These are phyloP conservation scores for Allium fistulosum DNA, from an alignment of 106 monocot species.

Conservation along the genomic window DNA sequence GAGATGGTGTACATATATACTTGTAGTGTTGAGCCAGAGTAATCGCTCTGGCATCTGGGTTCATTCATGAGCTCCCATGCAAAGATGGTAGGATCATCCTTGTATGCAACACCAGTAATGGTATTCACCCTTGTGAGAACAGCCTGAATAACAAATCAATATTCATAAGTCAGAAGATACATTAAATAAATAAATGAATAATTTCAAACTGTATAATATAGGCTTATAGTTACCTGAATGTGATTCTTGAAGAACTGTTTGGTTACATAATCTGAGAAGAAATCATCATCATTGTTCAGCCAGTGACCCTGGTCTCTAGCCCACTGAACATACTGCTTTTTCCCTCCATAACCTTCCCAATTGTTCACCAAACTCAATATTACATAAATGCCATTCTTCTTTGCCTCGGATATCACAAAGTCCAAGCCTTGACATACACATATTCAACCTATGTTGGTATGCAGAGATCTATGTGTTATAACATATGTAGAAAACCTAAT, in stretches of 20 bases:
- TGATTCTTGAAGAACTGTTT: constrained; percentile 58
- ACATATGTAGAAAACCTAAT: too few species aligned
- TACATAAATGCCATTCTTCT: constrained; percentile 31
- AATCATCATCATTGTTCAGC: constrained; percentile 44
- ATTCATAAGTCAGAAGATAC: not conserved
- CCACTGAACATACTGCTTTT: constrained; percentile 61
- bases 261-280: constrained; percentile 35
- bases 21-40: constrained; percentile 13
- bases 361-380: constrained; percentile 57
- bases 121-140: constrained; percentile 11
- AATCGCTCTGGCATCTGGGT: constrained; percentile 13
- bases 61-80: constrained; percentile 30
- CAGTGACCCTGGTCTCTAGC: constrained; percentile 23
- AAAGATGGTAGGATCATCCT: constrained; percentile 23
- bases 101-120: constrained; percentile 11
- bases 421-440: constrained; percentile 33
- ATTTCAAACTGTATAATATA: not conserved
- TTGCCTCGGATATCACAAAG: constrained; percentile 50
- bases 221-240: constrained; percentile 19
- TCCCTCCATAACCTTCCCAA: constrained; percentile 58
- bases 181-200: not conserved
- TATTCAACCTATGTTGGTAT: too few species aligned
- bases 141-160: constrained; percentile 1
- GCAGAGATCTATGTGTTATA: too few species aligned
- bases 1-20: not conserved